Evolutionary conservation across 345 rosid genomes (phyloP).

Genomic region (Salix caprea): DNA sequence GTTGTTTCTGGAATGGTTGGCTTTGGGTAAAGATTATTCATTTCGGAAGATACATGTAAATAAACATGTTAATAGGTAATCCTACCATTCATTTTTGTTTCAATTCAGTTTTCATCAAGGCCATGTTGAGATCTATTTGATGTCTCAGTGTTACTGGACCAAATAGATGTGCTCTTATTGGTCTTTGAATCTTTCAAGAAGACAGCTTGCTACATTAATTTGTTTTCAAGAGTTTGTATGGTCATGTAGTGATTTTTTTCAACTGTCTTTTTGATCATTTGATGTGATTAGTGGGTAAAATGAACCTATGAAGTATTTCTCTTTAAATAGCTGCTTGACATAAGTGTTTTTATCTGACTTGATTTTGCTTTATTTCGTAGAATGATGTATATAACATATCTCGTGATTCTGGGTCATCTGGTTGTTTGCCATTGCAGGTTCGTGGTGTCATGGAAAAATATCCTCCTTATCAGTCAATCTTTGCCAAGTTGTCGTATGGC

Average conservation of each 20-base stretch:
- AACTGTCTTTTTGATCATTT: not conserved
- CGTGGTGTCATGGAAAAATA: slow-evolving; percentile 88
- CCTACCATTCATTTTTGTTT: no score
- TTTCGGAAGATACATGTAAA: not conserved
- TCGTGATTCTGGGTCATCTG: not conserved
- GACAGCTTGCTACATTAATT: no score
- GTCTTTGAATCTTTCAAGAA: no score
- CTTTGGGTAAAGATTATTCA: not conserved
- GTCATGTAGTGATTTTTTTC: no score
- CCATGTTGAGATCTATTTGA: no score
- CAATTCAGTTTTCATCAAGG: no score
- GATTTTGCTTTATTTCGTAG: not conserved
- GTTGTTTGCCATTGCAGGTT: slow-evolving; percentile 48
- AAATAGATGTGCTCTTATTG: no score
- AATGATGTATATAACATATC: not conserved
- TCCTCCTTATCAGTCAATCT: slow-evolving; percentile 88
- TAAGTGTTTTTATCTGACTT: not conserved
- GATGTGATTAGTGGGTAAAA: not conserved
- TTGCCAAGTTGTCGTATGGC: slow-evolving; percentile 81
- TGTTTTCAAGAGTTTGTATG: no score
- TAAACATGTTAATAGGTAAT: no score
- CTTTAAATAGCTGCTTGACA: not conserved
- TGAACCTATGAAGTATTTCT: not conserved
- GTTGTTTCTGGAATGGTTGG: not conserved
- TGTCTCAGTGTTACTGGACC: no score